Evolutionary conservation across 2,329 filamentous ascomycete genomes (phyloP), one percentile per base, ranked within the genome.

Genomic region (Penicillium occitanis): DNA sequence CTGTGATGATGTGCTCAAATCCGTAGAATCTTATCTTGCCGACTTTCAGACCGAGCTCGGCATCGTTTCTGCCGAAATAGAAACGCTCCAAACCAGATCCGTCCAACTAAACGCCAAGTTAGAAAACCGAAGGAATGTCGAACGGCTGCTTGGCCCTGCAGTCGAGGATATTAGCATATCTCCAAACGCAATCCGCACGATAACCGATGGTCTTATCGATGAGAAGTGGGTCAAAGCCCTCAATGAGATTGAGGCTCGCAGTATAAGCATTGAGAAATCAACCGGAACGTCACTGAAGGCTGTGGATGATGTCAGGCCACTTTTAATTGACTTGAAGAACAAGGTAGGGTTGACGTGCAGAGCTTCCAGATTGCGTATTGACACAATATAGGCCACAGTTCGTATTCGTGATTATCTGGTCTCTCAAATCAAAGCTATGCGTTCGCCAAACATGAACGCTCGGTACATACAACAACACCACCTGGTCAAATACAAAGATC

Each of bases 401-500:
- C 88, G 95, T 65, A 96, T 98, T 76, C 87, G 96, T 66, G 95
- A 99, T 77, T 96, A 96, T 74, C 85, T 99, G 44, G 95, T 99
- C 13, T 87, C 91, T 17, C 94, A 98, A 76, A 95, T 99, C 76
- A 97, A 97, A 78, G 92, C 93, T 4, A 83, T 99, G 62, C 88
- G 95, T 65, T 97, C 94, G 30, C 95, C 95, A 14, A 95, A 94
- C 73, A 97, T 98, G 77, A 98, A 99, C 76, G 93, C 94, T 2
- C 95, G 99, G 76, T 90, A 98, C 66, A 93, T 99, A 59, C 95
- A 99, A 76, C 93, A 97, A 73, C 92, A 96, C 74, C 91, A 90
- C 67, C 93, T 99, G 71, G 82, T 97, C 59, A 90, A 87, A 71
- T 96, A 93, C 81, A 96, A 92, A 76, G 93, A 97, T 40, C 82